A percentile compares a stretch with the other conserved stretches of the same genome.
phyloP scores from a whole-genome alignment of 805 yeast genomes.

The Ogataea paradorogensis region DNA sequence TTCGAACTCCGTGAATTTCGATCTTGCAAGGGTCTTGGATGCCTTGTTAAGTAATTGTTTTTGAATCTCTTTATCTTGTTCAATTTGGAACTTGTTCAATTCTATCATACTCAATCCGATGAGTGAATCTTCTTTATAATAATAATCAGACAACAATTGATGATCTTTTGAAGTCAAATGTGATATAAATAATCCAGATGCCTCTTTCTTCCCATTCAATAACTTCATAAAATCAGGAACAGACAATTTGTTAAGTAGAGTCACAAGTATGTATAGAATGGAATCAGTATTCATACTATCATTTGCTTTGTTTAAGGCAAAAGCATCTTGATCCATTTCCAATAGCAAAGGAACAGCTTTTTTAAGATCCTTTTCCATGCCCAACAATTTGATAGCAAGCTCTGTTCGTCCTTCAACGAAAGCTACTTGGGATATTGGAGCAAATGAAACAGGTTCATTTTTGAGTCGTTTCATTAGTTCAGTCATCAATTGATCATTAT shows the following conservation, averaged over 20 bases:
- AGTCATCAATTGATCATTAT: constrained; percentile 59
- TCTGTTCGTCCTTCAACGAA: constrained; percentile 76
- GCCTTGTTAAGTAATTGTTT: constrained; percentile 29
- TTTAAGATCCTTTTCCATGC: constrained; percentile 61
- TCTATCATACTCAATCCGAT: constrained; percentile 44
- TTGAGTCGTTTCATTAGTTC: constrained; percentile 47
- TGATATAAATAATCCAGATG: constrained; percentile 37
- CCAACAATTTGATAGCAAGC: constrained; percentile 64
- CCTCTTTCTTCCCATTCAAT: constrained; percentile 46
- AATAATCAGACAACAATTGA: constrained; percentile 49
- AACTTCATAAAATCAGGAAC: constrained; percentile 67
- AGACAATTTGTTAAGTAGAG: constrained; percentile 53
- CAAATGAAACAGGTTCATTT: constrained; percentile 48
- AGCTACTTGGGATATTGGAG: constrained; percentile 60
- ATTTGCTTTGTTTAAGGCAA: constrained; percentile 66
- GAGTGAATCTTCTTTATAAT: constrained; percentile 61
- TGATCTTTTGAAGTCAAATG: constrained; percentile 35
- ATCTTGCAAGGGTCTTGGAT: constrained; percentile 31
- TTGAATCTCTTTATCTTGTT: constrained; percentile 20
- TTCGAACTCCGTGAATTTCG: constrained; percentile 35
- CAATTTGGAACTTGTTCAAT: constrained; percentile 28
- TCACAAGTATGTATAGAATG: constrained; percentile 52
- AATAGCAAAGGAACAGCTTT: constrained; percentile 63
- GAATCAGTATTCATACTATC: constrained; percentile 61
- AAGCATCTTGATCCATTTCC: constrained; percentile 66